Percentiles rank a stretch among this genome's conserved stretches.
These are phyloP conservation scores for Puccinia coronata DNA, from an alignment of 1,284 basidiomycete genomes.

Conservation along the genomic window DNA sequence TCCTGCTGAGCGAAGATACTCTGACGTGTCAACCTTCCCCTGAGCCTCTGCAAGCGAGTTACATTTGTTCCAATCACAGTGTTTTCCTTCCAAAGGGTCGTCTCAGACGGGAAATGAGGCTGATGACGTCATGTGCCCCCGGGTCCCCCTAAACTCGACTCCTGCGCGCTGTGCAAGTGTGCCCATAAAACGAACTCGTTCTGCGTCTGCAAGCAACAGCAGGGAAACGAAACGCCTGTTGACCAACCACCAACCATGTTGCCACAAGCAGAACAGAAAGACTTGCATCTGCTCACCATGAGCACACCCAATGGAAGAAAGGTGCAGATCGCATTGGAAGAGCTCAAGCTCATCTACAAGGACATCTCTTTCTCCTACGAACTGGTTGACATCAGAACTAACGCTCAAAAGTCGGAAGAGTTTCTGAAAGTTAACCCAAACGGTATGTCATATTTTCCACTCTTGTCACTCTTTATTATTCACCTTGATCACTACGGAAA, in stretches of 20 bases:
- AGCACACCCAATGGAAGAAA: constrained; percentile 27
- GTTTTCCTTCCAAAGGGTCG: no score
- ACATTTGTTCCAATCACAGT: no score
- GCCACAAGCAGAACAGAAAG: constrained; percentile 17
- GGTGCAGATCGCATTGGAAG: constrained; percentile 28
- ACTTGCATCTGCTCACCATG: constrained; percentile 27
- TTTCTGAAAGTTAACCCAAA: constrained; percentile 40
- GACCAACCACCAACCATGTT: not conserved
- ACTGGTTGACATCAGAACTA: constrained; percentile 50
- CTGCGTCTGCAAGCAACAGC: not conserved
- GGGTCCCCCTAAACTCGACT: no score
- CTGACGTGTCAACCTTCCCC: no score
- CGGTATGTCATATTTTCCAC: constrained; percentile 31
- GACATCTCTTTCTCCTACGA: constrained; percentile 50
- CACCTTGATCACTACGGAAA: no score
- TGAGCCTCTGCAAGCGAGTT: no score
- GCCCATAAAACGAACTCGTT: not conserved
- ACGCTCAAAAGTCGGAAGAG: constrained; percentile 51
- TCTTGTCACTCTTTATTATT: constrained; percentile 48
- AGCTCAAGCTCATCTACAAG: constrained; percentile 34
- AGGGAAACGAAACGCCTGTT: no score
- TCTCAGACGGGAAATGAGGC: no score
- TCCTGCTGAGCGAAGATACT: no score
- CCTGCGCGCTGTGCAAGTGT: no score
- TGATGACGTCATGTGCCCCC: no score